Percentiles rank a stretch among this genome's conserved stretches.
phyloP scores from a whole-genome alignment of 768 basidiomycete species.

The Lentinula detonsa region DNA sequence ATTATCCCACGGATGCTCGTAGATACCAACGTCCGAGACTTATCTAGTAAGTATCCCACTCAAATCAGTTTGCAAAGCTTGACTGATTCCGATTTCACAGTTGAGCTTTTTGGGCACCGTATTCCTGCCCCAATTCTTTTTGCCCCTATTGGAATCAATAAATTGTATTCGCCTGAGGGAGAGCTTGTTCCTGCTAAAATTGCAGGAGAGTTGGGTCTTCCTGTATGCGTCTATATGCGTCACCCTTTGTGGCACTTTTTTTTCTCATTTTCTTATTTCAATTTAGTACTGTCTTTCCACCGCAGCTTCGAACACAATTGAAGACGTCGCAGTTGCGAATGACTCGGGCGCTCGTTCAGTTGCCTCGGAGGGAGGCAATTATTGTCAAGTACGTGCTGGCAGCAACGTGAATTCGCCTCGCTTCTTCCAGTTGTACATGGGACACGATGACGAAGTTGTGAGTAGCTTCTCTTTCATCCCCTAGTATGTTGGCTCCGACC shows the following conservation, averaged over 20 bases:
- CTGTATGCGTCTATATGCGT: conserved; percentile 17
- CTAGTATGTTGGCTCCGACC: background rate
- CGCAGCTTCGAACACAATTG: conserved; percentile 42
- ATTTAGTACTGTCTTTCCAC: conserved; percentile 46
- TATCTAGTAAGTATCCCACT: conserved; percentile 27
- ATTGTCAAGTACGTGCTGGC: conserved; percentile 24
- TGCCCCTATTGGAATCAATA: conserved; percentile 54
- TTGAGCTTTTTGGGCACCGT: conserved; percentile 37
- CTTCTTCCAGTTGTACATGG: conserved; percentile 55
- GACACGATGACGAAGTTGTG: conserved; percentile 46
- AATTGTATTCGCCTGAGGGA: conserved; percentile 36
- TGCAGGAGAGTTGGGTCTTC: conserved; percentile 41
- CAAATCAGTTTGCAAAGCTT: background rate
- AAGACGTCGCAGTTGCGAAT: conserved; percentile 43
- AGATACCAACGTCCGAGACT: conserved; percentile 40
- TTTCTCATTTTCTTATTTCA: background rate
- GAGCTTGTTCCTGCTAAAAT: conserved; percentile 42
- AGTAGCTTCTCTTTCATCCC: conserved; percentile 4
- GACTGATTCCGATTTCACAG: conserved; percentile 11
- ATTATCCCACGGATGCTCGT: conserved; percentile 55
- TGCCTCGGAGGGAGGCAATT: conserved; percentile 31
- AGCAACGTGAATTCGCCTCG: conserved; percentile 31
- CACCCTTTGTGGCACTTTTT: background rate
- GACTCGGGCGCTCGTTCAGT: conserved; percentile 30
- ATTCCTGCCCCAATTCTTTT: conserved; percentile 48